Evolutionary conservation across 768 basidiomycete species (phyloP).

Genomic region (Kwoniella bestiolae): DNA sequence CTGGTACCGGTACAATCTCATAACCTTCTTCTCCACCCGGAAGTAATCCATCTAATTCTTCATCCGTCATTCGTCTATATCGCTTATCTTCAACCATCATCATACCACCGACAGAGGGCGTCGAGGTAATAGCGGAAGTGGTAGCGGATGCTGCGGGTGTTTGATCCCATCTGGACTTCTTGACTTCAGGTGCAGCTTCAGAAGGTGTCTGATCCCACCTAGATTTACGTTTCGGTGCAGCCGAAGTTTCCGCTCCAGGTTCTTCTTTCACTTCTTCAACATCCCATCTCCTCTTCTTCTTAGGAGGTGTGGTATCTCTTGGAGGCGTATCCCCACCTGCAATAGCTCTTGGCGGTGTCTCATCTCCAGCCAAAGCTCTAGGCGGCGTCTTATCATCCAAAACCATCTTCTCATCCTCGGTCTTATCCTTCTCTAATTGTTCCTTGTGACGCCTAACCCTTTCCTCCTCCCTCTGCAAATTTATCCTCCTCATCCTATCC

Average conservation of each 20-base stretch:
- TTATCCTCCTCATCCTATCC: slow-evolving; percentile 89
- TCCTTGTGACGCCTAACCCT: slow-evolving; percentile 82
- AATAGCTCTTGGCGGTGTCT: slow-evolving; percentile 52
- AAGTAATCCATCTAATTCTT: slow-evolving; percentile 89
- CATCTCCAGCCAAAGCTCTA: slow-evolving; percentile 65
- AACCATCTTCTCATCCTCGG: slow-evolving; percentile 71
- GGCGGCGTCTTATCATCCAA: slow-evolving; percentile 84
- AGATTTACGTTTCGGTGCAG: slow-evolving; percentile 84
- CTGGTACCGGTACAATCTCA: slow-evolving; percentile 87
- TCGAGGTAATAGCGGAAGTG: slow-evolving; percentile 52
- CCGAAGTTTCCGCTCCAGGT: slow-evolving; percentile 70
- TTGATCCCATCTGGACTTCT: slow-evolving; percentile 97
- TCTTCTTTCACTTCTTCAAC: slow-evolving; percentile 66
- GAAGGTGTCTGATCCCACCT: slow-evolving; percentile 94
- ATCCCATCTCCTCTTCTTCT: slow-evolving; percentile 82
- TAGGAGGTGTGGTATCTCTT: slow-evolving; percentile 28
- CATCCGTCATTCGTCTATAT: slow-evolving; percentile 92
- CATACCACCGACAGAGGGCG: slow-evolving; percentile 44
- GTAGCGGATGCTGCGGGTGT: slow-evolving; percentile 70
- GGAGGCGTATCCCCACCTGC: slow-evolving; percentile 59
- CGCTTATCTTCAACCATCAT: slow-evolving; percentile 77
- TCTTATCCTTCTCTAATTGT: slow-evolving; percentile 77
- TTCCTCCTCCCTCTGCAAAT: slow-evolving; percentile 90
- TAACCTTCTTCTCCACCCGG: slow-evolving; percentile 76
- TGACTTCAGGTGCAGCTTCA: slow-evolving; percentile 68